Conservation (phyloP, 2,329 filamentous ascomycete genomes). For the Xylariomycetidae sp. region DNA sequence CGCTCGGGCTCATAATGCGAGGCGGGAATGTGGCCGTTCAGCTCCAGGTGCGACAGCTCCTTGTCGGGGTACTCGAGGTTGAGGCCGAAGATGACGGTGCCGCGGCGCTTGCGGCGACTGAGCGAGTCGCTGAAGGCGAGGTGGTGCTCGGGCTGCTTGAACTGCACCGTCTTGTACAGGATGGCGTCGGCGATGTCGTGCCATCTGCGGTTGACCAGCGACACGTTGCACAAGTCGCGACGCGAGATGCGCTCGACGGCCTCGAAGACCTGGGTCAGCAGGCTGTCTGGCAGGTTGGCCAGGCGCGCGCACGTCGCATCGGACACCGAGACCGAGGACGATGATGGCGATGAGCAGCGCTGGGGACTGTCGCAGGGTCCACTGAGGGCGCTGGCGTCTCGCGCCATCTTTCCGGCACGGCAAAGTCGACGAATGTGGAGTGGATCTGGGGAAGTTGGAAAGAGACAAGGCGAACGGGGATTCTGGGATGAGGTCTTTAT, state of each 20-base stretch:
- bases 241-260: slow-evolving; percentile 25
- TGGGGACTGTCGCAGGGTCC: too few species aligned
- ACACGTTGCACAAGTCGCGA: slow-evolving; percentile 37
- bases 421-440: too few species aligned
- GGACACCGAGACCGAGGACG: too few species aligned
- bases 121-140: slow-evolving; percentile 43
- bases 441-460: too few species aligned
- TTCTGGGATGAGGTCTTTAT: too few species aligned
- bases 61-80: slow-evolving; percentile 38
- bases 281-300: slow-evolving; percentile 32
- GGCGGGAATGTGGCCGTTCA: slow-evolving; percentile 30
- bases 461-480: too few species aligned
- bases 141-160: slow-evolving; percentile 41
- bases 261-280: slow-evolving; percentile 36
- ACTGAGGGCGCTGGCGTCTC: too few species aligned
- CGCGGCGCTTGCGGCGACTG: slow-evolving; percentile 37
- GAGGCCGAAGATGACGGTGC: slow-evolving; percentile 39
- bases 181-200: slow-evolving; percentile 40
- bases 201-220: slow-evolving; percentile 35
- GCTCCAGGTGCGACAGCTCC: slow-evolving; percentile 35
- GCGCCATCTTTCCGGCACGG: too few species aligned
- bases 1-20: slow-evolving; percentile 26
- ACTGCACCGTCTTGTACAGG: slow-evolving; percentile 40
- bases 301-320: too few species aligned
- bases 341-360: too few species aligned